Conservation (phyloP, 257 asterid genomes). For the Fraxinus excelsior region DNA sequence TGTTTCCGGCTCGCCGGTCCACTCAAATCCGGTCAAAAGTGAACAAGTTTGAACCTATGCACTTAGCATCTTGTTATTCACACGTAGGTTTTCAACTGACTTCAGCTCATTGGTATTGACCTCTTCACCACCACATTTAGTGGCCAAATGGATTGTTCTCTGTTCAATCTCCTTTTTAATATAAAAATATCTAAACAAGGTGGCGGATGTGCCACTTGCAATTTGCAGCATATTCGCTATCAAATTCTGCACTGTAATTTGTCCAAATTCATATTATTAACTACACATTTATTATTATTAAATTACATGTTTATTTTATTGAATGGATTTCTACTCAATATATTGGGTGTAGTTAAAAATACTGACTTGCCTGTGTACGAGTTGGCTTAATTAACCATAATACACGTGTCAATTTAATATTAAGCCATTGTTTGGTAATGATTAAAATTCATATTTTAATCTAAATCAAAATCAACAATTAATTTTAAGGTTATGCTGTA, state of each 20-base stretch:
- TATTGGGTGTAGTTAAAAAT: too few relatives aligned
- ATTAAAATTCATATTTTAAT: too few relatives aligned
- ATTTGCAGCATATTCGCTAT: neutral
- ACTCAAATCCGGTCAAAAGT: neutral
- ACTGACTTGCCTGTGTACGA: too few relatives aligned
- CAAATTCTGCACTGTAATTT: neutral
- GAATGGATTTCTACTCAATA: too few relatives aligned
- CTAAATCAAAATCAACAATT: too few relatives aligned
- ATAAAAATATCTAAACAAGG: neutral
- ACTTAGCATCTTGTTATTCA: neutral
- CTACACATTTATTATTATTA: too few relatives aligned
- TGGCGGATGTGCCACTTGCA: neutral
- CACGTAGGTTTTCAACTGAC: constrained; percentile 26
- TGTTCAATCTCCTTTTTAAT: neutral
- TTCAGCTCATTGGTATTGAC: constrained; percentile 22
- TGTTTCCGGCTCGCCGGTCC: neutral
- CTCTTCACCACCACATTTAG: constrained; percentile 26
- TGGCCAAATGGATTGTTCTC: constrained; percentile 2
- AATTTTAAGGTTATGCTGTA: too few relatives aligned
- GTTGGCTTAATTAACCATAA: too few relatives aligned
- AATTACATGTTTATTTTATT: too few relatives aligned
- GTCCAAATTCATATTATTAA: neutral
- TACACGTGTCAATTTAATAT: too few relatives aligned
- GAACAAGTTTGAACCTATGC: constrained; percentile 14
- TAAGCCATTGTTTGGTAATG: too few relatives aligned